These are phyloP conservation scores for Fusarium anthophilum DNA, from an alignment of 2,329 filamentous ascomycete genomes.

Conservation along the genomic window DNA sequence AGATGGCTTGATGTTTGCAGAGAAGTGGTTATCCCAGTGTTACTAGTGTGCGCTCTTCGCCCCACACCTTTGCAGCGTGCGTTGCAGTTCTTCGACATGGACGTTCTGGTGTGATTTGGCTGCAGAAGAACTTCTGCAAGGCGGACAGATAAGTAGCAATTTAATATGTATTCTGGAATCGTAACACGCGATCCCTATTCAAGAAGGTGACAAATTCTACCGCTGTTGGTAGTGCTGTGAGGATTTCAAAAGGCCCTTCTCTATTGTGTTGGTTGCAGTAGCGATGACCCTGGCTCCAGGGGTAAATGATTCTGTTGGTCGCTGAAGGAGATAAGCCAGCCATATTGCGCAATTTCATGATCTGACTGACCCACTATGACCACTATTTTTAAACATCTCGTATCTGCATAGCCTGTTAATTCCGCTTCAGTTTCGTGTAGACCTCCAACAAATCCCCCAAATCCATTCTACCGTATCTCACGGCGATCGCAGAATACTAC, in stretches of 20 bases:
- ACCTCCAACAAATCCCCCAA: too few relatives aligned
- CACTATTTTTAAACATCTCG: not conserved
- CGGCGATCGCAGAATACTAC: not conserved
- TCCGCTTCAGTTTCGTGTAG: too few relatives aligned
- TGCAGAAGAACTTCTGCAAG: too few relatives aligned
- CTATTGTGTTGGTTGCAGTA: not conserved
- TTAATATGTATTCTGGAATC: not conserved
- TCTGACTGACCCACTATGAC: not conserved
- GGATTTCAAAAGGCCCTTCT: not conserved
- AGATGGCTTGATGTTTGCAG: not conserved
- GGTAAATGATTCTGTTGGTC: not conserved
- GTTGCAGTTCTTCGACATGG: not conserved
- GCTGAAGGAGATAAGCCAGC: not conserved
- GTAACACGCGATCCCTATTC: not conserved
- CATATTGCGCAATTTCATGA: not conserved
- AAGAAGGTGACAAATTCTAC: not conserved
- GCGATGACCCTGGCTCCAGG: not conserved
- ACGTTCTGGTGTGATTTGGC: too few relatives aligned
- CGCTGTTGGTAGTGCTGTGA: not conserved
- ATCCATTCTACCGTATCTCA: not conserved
- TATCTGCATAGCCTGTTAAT: not conserved
- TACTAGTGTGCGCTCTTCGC: too few relatives aligned
- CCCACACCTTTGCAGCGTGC: too few relatives aligned
- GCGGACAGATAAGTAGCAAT: not conserved
- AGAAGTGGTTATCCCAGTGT: too few relatives aligned